These are phyloP conservation scores for Chaetothyriales sp. DNA, from an alignment of 2,329 filamentous ascomycete species.

Conservation along the genomic window DNA sequence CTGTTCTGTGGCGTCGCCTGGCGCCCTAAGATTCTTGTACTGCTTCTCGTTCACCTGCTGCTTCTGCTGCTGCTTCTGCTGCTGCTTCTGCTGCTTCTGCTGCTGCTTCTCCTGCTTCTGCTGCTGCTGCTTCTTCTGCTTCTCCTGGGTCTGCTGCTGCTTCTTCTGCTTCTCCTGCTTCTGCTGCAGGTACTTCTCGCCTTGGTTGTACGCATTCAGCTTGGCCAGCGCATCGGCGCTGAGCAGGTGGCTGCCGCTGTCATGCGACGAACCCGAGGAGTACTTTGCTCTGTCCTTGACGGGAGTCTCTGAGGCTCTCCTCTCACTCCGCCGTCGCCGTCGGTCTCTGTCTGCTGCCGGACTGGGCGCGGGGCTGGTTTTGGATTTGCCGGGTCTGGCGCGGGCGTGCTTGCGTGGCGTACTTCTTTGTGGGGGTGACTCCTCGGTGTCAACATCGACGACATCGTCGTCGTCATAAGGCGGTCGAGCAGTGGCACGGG, in stretches of 20 bases:
- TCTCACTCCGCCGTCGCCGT: slow-evolving; percentile 7
- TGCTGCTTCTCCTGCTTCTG: slow-evolving; percentile 25
- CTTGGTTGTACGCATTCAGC: slow-evolving; percentile 49
- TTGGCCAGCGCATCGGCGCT: slow-evolving; percentile 48
- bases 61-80: no score
- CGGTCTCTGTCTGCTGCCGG: slow-evolving; percentile 17
- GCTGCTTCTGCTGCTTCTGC: no score
- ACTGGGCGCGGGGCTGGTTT: slow-evolving; percentile 26
- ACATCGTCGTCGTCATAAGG: slow-evolving; percentile 3
- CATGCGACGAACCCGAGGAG: slow-evolving; percentile 30
- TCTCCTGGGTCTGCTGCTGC: no score
- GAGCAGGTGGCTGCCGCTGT: slow-evolving; percentile 31
- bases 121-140: no score
- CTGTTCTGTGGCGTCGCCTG: slow-evolving; percentile 23
- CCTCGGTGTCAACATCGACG: slow-evolving; percentile 1
- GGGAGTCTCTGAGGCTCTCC: slow-evolving; percentile 7
- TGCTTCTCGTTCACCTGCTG: slow-evolving; percentile 27
- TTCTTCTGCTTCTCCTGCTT: slow-evolving; percentile 24
- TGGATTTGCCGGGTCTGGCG: slow-evolving; percentile 13
- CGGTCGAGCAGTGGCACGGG: slow-evolving; percentile 3
- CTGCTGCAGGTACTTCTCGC: slow-evolving; percentile 34
- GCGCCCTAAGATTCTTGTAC: slow-evolving; percentile 19
- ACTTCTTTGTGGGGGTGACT: slow-evolving; percentile 9
- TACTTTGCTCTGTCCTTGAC: slow-evolving; percentile 20
- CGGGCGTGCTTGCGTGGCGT: slow-evolving; percentile 11